Evolutionary conservation across 768 basidiomycete genomes (phyloP).

Genomic region (Tricholoma flavovirens): DNA sequence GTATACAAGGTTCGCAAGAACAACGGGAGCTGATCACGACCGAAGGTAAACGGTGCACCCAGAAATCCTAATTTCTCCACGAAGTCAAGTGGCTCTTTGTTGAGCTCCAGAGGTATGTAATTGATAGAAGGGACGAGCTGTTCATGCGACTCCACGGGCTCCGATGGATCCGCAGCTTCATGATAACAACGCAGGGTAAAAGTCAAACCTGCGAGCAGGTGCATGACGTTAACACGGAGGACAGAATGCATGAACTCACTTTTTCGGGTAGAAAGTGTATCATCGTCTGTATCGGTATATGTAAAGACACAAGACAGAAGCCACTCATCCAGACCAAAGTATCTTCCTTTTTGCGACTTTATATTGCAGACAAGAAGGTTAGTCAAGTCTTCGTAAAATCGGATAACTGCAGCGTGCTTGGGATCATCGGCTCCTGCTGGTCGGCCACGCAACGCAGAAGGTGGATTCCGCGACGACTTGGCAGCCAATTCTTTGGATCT

Average conservation of each 20-base stretch:
- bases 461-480: conserved; percentile 36
- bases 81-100: conserved; percentile 54
- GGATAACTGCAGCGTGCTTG: conserved; percentile 54
- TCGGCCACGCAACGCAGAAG: conserved; percentile 30
- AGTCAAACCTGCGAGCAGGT: conserved; percentile 42
- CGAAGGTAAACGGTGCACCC: conserved; percentile 60
- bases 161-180: conserved; percentile 25
- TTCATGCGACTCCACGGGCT: conserved; percentile 27
- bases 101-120: conserved; percentile 60
- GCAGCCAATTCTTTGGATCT: conserved; percentile 39
- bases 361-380: conserved; percentile 68
- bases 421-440: conserved; percentile 42
- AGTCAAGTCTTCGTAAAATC: conserved; percentile 83
- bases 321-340: conserved; percentile 52
- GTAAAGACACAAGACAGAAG: conserved; percentile 66
- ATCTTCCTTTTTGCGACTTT: conserved; percentile 33
- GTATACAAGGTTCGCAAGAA: conserved; percentile 62
- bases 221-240: conserved; percentile 2
- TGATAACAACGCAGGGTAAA: conserved; percentile 52
- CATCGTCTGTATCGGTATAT: conserved; percentile 29
- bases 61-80: conserved; percentile 59
- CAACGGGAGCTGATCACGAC: conserved; percentile 55
- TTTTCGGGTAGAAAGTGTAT: conserved; percentile 23
- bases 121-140: conserved; percentile 45
- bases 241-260: conserved; percentile 29